Base-by-base conservation (phyloP, 306 rosid species). In the peach (Prunus persica) region DNA sequence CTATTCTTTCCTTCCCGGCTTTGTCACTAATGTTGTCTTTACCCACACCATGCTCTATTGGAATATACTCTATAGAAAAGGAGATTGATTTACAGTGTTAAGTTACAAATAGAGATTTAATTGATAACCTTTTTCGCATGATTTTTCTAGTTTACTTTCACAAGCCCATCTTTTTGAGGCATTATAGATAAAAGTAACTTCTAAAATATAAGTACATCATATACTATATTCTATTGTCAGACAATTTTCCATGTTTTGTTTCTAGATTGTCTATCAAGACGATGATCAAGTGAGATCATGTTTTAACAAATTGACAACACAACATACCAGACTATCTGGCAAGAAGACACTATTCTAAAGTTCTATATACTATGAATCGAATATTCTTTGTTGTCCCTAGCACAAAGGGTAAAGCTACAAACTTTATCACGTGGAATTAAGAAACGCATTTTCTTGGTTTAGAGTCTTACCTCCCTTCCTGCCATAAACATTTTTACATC, bases 401-500 rank as follows among this genome's bases (percentile, higher is more conserved):
- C 25, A 49, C 12, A 60, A 43, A 9, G 41, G 22, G 43, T 72
- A 15, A 12, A 56, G 20, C 43, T 3, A 52, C 19, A 15, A 43
- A 41, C 11, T 28, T 27, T 6, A 6, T 16, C 43, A 46, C 14
- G 32, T 12, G 58, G 50, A 20, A 32, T 8, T 5, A 8, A 30
- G 19, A 72, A 32, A 27, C 15, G 27, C 22, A 19, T 13, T 66
- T 14, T 73, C 15, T 73, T 18, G 16, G 74, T 57, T 19, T 56
- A 66, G 74, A 74, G 34, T 51, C 79, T 65, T 76, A 90, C 97
- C 96, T 89, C 83, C 87, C 82, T 77, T 89, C 69, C n/a, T 81
- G 83, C 94, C 97, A 76, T 62, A 74, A 32, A 38, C 70, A 81
- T 93, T 93, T 81, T 79, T 72, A 64, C 97, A 93, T 72, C 88